These are phyloP conservation scores for Iodosphaeria phyllophila DNA, from an alignment of 2,329 filamentous ascomycete species.

Conservation along the genomic window DNA sequence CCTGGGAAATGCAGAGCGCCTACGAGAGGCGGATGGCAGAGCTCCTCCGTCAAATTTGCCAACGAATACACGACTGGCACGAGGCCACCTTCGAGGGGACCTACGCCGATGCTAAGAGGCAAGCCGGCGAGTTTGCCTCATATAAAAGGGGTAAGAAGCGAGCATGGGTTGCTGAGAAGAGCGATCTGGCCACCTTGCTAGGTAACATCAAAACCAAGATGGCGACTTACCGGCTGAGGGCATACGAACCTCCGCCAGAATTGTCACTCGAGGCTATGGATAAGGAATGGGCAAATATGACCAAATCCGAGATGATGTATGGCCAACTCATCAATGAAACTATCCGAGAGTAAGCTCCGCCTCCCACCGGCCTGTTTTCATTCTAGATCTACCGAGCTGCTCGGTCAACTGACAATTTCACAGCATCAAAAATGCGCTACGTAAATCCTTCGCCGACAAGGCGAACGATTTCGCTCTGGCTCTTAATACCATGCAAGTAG, in stretches of 20 bases:
- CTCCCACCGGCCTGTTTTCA: not conserved
- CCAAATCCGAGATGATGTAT: slow-evolving; percentile 69
- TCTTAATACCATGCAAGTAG: slow-evolving; percentile 82
- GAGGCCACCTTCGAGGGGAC: slow-evolving; percentile 74
- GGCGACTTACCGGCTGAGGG: slow-evolving; percentile 77
- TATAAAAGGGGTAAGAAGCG: slow-evolving; percentile 88
- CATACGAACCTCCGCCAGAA: slow-evolving; percentile 78
- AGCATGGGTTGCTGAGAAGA: slow-evolving; percentile 95
- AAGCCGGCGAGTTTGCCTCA: slow-evolving; percentile 61
- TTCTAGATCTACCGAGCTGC: not conserved
- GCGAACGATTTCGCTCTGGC: slow-evolving; percentile 95
- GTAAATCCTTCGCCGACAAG: slow-evolving; percentile 89
- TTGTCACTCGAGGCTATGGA: slow-evolving; percentile 71
- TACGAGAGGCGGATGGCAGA: slow-evolving; percentile 84
- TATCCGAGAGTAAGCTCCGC: slow-evolving; percentile 59
- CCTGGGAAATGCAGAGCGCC: slow-evolving; percentile 98
- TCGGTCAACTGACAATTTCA: slow-evolving; percentile 7
- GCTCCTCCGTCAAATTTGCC: slow-evolving; percentile 54
- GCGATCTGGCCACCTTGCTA: slow-evolving; percentile 75
- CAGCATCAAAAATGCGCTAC: slow-evolving; percentile 85
- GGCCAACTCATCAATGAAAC: slow-evolving; percentile 96
- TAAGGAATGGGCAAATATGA: slow-evolving; percentile 59
- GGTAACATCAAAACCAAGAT: slow-evolving; percentile 99
- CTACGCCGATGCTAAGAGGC: slow-evolving; percentile 79
- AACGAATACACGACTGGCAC: slow-evolving; percentile 61